Percentiles rank a stretch among this genome's conserved stretches.
These are phyloP conservation scores for Ganoderma multipileum DNA, from an alignment of 1,284 basidiomycete genomes.

Conservation along the genomic window DNA sequence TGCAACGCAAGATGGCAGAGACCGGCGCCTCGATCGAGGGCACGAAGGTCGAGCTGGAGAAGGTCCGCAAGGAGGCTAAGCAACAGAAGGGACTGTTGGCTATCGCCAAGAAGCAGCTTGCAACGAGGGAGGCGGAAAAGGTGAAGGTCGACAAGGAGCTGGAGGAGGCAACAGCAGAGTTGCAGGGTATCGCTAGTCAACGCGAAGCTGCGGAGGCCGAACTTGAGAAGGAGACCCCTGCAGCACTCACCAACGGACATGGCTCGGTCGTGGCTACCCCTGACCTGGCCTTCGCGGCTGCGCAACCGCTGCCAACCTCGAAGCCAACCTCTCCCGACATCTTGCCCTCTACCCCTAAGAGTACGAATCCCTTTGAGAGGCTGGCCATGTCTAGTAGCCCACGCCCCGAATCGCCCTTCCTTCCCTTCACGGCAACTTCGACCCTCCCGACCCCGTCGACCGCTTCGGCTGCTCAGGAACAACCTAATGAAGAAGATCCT, in stretches of 20 bases:
- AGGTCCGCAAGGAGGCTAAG: conserved; percentile 91
- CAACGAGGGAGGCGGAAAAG: conserved; percentile 82
- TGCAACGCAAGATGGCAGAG: conserved; percentile 87
- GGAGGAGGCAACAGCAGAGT: conserved; percentile 66
- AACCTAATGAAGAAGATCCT: conserved; percentile 49
- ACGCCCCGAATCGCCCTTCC: conserved; percentile 64
- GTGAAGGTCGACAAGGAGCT: conserved; percentile 78
- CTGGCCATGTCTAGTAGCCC: conserved; percentile 58
- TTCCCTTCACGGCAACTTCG: conserved; percentile 53
- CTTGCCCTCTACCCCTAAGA: conserved; percentile 56
- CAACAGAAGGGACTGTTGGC: conserved; percentile 96
- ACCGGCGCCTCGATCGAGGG: conserved; percentile 77
- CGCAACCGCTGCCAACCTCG: conserved; percentile 72
- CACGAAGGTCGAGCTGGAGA: conserved; percentile 84
- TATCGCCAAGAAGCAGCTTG: conserved; percentile 94
- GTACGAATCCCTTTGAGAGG: conserved; percentile 94
- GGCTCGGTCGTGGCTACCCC: conserved; percentile 37
- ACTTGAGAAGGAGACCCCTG: conserved; percentile 42
- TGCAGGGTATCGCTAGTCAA: conserved; percentile 59
- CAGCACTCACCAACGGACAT: conserved; percentile 35
- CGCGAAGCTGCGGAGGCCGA: conserved; percentile 62
- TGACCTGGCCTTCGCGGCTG: conserved; percentile 62
- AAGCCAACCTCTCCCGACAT: conserved; percentile 73
- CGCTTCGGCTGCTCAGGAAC: conserved; percentile 10
- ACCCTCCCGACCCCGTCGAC: conserved; percentile 38